Evolutionary conservation across 257 asterid species (phyloP), one percentile per base, ranked within the genome.

Genomic region (Scutellaria galericulata): DNA sequence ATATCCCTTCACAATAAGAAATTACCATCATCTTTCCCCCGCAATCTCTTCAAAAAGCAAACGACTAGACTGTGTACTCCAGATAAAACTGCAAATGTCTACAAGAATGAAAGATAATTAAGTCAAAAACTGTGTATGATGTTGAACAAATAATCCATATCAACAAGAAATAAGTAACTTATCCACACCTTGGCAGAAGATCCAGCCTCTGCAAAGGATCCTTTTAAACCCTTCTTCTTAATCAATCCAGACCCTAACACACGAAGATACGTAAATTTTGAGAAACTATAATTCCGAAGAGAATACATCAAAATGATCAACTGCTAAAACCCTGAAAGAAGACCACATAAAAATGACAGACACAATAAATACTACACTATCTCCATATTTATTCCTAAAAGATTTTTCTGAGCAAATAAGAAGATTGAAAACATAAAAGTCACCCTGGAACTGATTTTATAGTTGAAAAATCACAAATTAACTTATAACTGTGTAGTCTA

Each of bases 21-120:
- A 66, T 70, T 88, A 92, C 98, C 96, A 72, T 92, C 98, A 81
- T 92, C 97, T 83, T 92, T 92, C 79, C 97, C 95, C 1, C 98
- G 86, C 57, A 92, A 48, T 78, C 89, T 87, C 88, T 88, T 90
- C 80, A 92, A 66, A 78, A 92, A 84, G 79, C 98, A 92, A 60
- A 86, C 91, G 62, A 92, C 98, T 60, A 90, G 78, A 75, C 98
- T 88, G 86, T 90, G 96, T 59, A 92, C 96, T 73, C 97, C 98
- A 18, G 97, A 90, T 45, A 92, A 78, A 82, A 88, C 91, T 70
- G 97, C 97, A 82, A 90, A 92, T 52, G 96, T 88, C 98, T 92
- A 76, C 39, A 75, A 41, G 31, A 58, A 44, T 7, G 51, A 47
- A 57, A 66, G 51, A 24, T 24, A 61, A 51, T 39, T 35, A 65